These are phyloP conservation scores for Lactuca saligna DNA, from an alignment of 129 eudicot genomes.

Conservation along the genomic window DNA sequence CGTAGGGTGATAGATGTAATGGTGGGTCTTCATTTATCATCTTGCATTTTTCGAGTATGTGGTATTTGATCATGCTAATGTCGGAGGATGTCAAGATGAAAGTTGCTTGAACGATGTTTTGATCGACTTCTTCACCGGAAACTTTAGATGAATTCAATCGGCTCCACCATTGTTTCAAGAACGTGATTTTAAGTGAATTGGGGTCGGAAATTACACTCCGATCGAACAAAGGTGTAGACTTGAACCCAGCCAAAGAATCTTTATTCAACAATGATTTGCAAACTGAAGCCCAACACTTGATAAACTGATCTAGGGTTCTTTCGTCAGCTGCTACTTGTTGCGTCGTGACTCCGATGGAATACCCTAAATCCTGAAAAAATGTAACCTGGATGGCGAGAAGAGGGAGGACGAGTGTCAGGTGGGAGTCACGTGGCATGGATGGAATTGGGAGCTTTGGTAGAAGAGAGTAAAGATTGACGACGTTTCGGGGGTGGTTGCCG, in stretches of 20 bases:
- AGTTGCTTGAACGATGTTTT: conserved; percentile 35
- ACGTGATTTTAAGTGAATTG: conserved; percentile 6
- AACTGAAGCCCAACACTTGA: conserved; percentile 41
- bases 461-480: conserved; percentile 25
- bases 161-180: conserved; percentile 39
- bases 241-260: not conserved
- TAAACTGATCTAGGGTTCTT: conserved; percentile 34
- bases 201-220: conserved; percentile 31
- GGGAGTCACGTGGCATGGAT: conserved; percentile 16
- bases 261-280: conserved; percentile 25
- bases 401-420: conserved; percentile 7
- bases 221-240: conserved; percentile 23
- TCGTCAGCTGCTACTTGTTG: conserved; percentile 38
- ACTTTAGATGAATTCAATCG: not conserved
- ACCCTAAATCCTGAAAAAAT: conserved; percentile 23
- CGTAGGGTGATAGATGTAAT: conserved; percentile 36
- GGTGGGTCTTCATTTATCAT: conserved; percentile 30
- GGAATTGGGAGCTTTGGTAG: conserved; percentile 31
- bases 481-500: conserved; percentile 21
- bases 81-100: conserved; percentile 33
- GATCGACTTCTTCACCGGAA: not conserved
- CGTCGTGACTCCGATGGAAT: conserved; percentile 32
- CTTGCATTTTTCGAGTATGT: conserved; percentile 33
- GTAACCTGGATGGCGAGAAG: conserved; percentile 41
- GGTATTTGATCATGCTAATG: conserved; percentile 30